A percentile compares a stretch with the other conserved stretches of the same genome.
Evolutionary conservation across 2,329 filamentous ascomycete species (phyloP).

Genomic region (Coniella vitis): DNA sequence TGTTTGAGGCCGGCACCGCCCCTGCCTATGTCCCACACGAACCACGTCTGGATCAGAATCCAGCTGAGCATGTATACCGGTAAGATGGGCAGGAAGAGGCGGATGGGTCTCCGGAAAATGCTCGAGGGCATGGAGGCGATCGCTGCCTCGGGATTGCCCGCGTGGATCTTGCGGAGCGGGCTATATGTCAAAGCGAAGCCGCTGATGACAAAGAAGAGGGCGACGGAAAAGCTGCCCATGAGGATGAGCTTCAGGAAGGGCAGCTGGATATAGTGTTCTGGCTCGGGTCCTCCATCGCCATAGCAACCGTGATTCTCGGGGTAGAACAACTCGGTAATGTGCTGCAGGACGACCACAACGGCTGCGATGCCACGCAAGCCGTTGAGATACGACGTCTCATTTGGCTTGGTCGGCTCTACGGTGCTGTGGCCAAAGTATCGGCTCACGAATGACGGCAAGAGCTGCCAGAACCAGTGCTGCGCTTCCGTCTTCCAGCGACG

Average conservation of each 20-base stretch:
- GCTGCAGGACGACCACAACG: constrained; percentile 40
- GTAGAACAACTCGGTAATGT: constrained; percentile 18
- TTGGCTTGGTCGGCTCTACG: not conserved
- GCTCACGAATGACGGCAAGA: not conserved
- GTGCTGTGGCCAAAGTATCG: not conserved
- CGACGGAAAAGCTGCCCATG: constrained; percentile 24
- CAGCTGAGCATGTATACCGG: not conserved
- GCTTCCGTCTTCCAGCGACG: not conserved
- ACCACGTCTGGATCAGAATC: not conserved
- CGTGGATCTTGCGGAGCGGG: constrained; percentile 21
- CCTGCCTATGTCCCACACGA: not conserved
- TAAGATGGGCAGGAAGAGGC: constrained; percentile 16
- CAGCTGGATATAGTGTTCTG: constrained; percentile 20
- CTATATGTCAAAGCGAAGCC: constrained; percentile 29
- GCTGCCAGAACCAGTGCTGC: not conserved
- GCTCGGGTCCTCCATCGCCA: constrained; percentile 1
- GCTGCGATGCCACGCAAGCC: constrained; percentile 45
- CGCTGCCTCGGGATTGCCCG: constrained; percentile 6
- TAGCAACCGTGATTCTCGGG: not conserved
- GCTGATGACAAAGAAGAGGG: constrained; percentile 31
- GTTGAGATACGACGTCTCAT: constrained; percentile 19
- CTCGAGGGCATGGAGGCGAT: constrained; percentile 14
- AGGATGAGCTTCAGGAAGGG: constrained; percentile 26
- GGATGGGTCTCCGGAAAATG: constrained; percentile 16
- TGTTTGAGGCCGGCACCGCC: not conserved